phyloP scores from a whole-genome alignment of 768 basidiomycete species.

The Dioszegia crocea region DNA sequence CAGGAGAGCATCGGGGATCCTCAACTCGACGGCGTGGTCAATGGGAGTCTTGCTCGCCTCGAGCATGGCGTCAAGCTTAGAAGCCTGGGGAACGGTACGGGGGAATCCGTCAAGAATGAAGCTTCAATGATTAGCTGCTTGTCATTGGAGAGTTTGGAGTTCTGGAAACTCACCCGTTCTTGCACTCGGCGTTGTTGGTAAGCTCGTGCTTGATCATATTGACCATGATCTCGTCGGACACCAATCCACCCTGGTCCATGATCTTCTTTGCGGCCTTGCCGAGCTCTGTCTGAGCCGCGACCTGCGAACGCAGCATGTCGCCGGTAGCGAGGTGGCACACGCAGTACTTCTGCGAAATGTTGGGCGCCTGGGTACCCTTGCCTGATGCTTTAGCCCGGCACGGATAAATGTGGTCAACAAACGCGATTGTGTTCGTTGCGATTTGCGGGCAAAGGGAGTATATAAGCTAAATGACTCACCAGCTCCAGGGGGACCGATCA shows the following conservation, averaged over 20 bases:
- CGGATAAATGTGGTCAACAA: constrained; percentile 14
- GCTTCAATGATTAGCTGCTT: constrained; percentile 52
- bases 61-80: constrained; percentile 94
- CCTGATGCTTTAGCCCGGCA: constrained; percentile 55
- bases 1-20: constrained; percentile 88
- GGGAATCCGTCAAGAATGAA: constrained; percentile 99
- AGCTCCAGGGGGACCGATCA: constrained; percentile 94
- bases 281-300: constrained; percentile 75
- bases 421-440: background rate
- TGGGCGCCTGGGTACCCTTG: constrained; percentile 96
- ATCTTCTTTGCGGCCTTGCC: constrained; percentile 93
- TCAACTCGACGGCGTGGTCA: constrained; percentile 77
- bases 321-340: constrained; percentile 98
- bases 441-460: background rate
- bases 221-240: constrained; percentile 94
- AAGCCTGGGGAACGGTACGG: constrained; percentile 89
- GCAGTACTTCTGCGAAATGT: constrained; percentile 85
- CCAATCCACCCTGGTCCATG: constrained; percentile 94
- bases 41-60: constrained; percentile 74
- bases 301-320: constrained; percentile 96
- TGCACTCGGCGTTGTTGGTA: constrained; percentile 84
- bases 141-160: background rate
- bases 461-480: constrained; percentile 64
- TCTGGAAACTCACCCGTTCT: constrained; percentile 73
- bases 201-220: constrained; percentile 95